Evolutionary conservation across 768 basidiomycete genomes (phyloP).

Genomic region (Albatrellus ellisii): DNA sequence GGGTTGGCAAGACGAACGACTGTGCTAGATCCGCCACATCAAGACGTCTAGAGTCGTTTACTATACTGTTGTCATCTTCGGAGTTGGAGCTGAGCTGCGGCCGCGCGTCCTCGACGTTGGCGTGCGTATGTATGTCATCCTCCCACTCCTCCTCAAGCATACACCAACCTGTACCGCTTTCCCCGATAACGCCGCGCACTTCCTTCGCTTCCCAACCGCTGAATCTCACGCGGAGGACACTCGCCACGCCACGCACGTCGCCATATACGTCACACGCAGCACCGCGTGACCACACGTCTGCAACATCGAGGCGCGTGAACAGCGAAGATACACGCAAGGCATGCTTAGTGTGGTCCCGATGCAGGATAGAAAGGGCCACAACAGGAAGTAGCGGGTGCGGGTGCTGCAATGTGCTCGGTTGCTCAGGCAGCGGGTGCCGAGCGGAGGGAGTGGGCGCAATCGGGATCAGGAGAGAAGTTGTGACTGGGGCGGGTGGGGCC

Average conservation of each 20-base stretch:
- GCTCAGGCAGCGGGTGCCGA: conserved; percentile 41
- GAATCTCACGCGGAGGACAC: conserved; percentile 56
- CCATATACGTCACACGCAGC: conserved; percentile 53
- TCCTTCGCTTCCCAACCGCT: conserved; percentile 57
- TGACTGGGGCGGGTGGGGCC: conserved; percentile 26
- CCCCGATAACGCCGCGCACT: conserved; percentile 57
- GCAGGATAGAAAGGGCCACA: conserved; percentile 35
- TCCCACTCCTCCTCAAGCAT: conserved; percentile 41
- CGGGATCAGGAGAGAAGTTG: conserved; percentile 61
- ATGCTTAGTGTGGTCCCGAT: conserved; percentile 40
- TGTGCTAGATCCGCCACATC: conserved; percentile 38
- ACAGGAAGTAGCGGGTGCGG: conserved; percentile 37
- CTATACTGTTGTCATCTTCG: neutral
- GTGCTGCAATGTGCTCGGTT: conserved; percentile 13
- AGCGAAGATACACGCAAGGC: conserved; percentile 51
- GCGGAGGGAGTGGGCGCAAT: conserved; percentile 62
- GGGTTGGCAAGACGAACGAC: conserved; percentile 64
- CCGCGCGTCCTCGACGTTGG: conserved; percentile 9
- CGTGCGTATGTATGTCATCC: conserved; percentile 6
- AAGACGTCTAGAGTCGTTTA: conserved; percentile 2
- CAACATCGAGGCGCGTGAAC: conserved; percentile 58
- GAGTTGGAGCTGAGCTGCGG: conserved; percentile 16
- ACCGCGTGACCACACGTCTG: conserved; percentile 52
- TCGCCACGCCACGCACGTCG: conserved; percentile 40
- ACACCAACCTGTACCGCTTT: conserved; percentile 67